Evolutionary conservation across 2,329 filamentous ascomycete genomes (phyloP), one percentile per base, ranked within the genome.

Genomic region (Uncinocarpus reesii): DNA sequence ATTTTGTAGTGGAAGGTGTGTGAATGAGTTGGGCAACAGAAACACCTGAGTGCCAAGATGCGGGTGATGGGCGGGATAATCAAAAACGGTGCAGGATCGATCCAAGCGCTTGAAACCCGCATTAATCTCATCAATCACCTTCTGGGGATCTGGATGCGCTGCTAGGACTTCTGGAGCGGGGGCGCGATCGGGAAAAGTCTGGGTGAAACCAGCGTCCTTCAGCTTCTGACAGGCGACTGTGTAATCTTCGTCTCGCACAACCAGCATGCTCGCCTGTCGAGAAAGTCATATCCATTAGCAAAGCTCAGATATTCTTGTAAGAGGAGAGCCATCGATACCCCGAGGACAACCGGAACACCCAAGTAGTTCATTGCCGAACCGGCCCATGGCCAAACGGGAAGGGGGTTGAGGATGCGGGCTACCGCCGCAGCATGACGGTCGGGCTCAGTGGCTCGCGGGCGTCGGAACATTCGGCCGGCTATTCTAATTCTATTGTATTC

Each of bases 221-320:
- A 60, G 52, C 43, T 49, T 58, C 52, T 57, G 18, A 49, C 53
- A 53, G 15, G 55, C 54, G 28, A 21, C 38, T 43, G 31, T 20
- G 41, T 57, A 55, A 44, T 59, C 51, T 7, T 58, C 15, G 45
- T 59, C 57, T 47, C 49, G 50, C 31, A 60, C 54, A 20, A 56
- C 54, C 51, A 58, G 21, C 47, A 58, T 57, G 44, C 42, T 16
- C 34, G 44, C 38, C 54, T 52, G 40, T 21, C 11, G 23, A 24
- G 36, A 3, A 40, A 15, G 15, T n/a, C 3, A 7, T n/a, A 26
- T 2, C 35, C n/a, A n/a, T 54, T 51, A 55, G 53, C 26, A 51
- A 40, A 8, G 48, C 38, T 32, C 23, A 40, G 28, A 7, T 4
- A 44, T 13, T 26, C 6, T 15, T 32, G 8, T 4, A 15, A 20